Base-by-base conservation (phyloP, 139 green algal genomes). In the Eudorina sp. region DNA sequence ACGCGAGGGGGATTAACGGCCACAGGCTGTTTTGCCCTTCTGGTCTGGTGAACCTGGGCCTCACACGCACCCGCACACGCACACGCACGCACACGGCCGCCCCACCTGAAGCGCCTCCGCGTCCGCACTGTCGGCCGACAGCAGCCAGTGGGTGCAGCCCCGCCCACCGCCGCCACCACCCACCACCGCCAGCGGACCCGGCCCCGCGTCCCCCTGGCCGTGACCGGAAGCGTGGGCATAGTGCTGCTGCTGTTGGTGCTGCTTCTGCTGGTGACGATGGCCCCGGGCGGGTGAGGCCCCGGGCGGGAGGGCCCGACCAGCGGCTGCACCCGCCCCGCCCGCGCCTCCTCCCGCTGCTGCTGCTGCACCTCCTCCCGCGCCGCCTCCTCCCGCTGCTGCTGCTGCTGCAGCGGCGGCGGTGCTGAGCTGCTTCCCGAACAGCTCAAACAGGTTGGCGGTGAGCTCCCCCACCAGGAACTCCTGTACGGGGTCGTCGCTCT, bases 381-480 rank as follows among this genome's bases (percentile, higher is more conserved):
- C 29, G n/a, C 46, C 48, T 3, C 46, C 48, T 3, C 73, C 73
- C 14, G 43, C 27, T 27, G 73, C 72, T n/a, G 34, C 5, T 3
- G 38, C 69, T 29, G 38, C 9, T 4, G 69, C 69, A 18, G 38
- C 69, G 4, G 23, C 41, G 25, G 21, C 41, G 5, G 72, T 27
- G 36, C 8, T 36, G n/a, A 84, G 76, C 46, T 23, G 7, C 34
- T 70, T 72, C 6, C 76, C 76, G 53, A 55, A 84, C 34, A 36
- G 34, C 53, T 72, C 53, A 23, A 84, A 72, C 51, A 84, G 53
- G 4, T 14, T 55, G 21, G 76, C 76, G 0, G 53, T 66, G 40
- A 53, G 16, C 34, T 84, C 53, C 18, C 76, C 76, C 36, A 84
- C 40, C 21, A 84, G 51, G 51, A 84, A 66, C 53, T 84, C 76